Percentiles rank a stretch among this genome's conserved stretches.
Conservation (phyloP, 1,284 basidiomycete genomes). For the Pseudozyma tsukubaensis region DNA sequence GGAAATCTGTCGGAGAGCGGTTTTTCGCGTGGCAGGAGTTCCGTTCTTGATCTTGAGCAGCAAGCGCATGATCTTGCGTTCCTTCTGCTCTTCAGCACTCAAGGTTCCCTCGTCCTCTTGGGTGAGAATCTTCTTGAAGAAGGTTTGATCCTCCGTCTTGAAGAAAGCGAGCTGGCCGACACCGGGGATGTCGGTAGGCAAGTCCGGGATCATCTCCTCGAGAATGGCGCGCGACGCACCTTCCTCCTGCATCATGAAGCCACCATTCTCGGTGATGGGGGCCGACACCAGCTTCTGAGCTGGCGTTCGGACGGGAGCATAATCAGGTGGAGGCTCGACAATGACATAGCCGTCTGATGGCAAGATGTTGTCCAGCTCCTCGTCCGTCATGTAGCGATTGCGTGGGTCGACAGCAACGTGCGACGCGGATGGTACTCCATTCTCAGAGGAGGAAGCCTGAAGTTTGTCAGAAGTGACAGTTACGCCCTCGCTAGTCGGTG, state of each 20-base stretch:
- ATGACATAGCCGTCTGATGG: slow-evolving; percentile 89
- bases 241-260: slow-evolving; percentile 96
- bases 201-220: slow-evolving; percentile 85
- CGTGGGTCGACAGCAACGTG: slow-evolving; percentile 77
- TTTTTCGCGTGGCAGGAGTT: slow-evolving; percentile 96
- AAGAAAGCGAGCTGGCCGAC: slow-evolving; percentile 97
- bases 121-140: slow-evolving; percentile 95
- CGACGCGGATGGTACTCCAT: slow-evolving; percentile 10
- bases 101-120: slow-evolving; percentile 87
- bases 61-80: slow-evolving; percentile 99
- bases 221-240: slow-evolving; percentile 86
- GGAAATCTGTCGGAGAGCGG: slow-evolving; percentile 96
- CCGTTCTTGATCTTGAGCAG: slow-evolving; percentile 99
- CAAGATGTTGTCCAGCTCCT: slow-evolving; percentile 91
- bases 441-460: slow-evolving; percentile 4
- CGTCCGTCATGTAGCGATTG: slow-evolving; percentile 92
- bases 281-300: slow-evolving; percentile 78
- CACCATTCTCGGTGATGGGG: slow-evolving; percentile 76
- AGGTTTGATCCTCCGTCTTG: slow-evolving; percentile 97
- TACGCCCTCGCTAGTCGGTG: slow-evolving; percentile 70
- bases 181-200: slow-evolving; percentile 98
- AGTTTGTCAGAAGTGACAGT: slow-evolving; percentile 2
- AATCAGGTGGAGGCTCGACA: slow-evolving; percentile 92
- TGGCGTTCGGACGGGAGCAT: slow-evolving; percentile 82
- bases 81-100: slow-evolving; percentile 97